Conservation (phyloP, 2,329 filamentous ascomycete species). For the Tolypocladium inflatum region DNA sequence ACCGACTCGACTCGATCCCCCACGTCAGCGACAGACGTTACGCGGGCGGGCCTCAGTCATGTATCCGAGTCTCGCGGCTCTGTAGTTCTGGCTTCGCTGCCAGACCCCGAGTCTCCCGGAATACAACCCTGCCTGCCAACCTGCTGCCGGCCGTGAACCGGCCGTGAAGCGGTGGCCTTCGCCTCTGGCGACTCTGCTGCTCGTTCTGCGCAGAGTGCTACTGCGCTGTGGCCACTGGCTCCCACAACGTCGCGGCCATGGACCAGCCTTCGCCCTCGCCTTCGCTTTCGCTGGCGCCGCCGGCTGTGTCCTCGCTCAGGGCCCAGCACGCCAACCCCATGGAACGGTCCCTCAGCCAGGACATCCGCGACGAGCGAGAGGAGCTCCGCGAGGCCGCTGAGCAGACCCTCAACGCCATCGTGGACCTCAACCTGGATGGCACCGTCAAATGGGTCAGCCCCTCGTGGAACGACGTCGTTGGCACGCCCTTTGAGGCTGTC, state of each 20-base stretch:
- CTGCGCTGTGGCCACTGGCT: not conserved
- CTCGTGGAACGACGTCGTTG: conserved; percentile 90
- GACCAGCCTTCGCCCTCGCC: conserved; percentile 22
- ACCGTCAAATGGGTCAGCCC: conserved; percentile 93
- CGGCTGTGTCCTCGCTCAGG: conserved; percentile 42
- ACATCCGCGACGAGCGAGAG: conserved; percentile 87
- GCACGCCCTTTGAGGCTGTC: conserved; percentile 63
- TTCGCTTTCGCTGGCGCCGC: conserved; percentile 35
- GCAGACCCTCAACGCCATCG: conserved; percentile 91
- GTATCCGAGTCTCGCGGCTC: conserved; percentile 31
- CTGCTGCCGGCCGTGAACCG: not conserved
- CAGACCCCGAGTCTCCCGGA: conserved; percentile 25
- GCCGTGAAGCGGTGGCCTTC: not conserved
- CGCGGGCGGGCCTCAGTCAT: conserved; percentile 29
- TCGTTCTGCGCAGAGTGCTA: not conserved
- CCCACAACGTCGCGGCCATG: conserved; percentile 25
- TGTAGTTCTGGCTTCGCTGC: conserved; percentile 40
- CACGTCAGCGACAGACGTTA: conserved; percentile 14
- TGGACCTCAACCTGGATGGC: conserved; percentile 86
- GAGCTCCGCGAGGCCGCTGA: conserved; percentile 93
- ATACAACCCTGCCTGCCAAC: not conserved
- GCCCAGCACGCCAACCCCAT: conserved; percentile 40
- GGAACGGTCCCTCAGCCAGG: conserved; percentile 66
- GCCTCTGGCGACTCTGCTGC: not conserved
- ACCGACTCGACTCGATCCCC: not conserved